Conservation (phyloP, 371 early-diverging fungal species). For the Rhizopus sp. region DNA sequence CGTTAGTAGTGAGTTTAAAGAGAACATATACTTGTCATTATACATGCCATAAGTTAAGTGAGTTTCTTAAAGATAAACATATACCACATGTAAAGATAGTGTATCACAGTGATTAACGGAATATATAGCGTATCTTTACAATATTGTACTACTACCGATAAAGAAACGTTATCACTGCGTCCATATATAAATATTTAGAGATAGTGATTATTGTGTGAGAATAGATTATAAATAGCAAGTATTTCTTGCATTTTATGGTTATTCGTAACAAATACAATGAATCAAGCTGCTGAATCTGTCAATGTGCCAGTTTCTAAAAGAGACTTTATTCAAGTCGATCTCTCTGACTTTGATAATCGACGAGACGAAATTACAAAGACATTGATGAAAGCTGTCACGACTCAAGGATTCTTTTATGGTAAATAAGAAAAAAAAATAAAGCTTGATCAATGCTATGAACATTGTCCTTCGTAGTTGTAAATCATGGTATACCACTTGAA, state of each 20-base stretch:
- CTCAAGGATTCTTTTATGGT: slow-evolving; percentile 33
- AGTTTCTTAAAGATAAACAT: too few species aligned
- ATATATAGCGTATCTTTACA: too few species aligned
- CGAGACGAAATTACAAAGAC: slow-evolving; percentile 19
- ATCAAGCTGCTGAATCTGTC: slow-evolving; percentile 12
- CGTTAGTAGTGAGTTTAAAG: neutral
- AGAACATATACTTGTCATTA: too few species aligned
- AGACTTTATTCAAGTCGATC: slow-evolving; percentile 20
- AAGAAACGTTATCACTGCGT: too few species aligned
- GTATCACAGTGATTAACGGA: too few species aligned
- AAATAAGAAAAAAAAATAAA: slow-evolving; percentile 11
- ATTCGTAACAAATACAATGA: neutral
- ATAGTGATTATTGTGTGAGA: too few species aligned
- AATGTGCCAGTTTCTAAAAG: slow-evolving; percentile 14
- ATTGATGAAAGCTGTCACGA: slow-evolving; percentile 22
- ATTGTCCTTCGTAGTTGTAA: slow-evolving; percentile 21
- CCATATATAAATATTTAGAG: too few species aligned
- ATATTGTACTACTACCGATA: too few species aligned
- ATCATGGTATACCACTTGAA: slow-evolving; percentile 31
- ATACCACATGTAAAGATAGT: too few species aligned
- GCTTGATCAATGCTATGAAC: neutral
- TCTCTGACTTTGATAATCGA: slow-evolving; percentile 29
- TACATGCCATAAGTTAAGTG: too few species aligned
- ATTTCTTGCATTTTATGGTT: too few species aligned
- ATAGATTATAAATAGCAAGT: too few species aligned